phyloP scores from a whole-genome alignment of 345 rosid genomes.

The Aegle marmelos region DNA sequence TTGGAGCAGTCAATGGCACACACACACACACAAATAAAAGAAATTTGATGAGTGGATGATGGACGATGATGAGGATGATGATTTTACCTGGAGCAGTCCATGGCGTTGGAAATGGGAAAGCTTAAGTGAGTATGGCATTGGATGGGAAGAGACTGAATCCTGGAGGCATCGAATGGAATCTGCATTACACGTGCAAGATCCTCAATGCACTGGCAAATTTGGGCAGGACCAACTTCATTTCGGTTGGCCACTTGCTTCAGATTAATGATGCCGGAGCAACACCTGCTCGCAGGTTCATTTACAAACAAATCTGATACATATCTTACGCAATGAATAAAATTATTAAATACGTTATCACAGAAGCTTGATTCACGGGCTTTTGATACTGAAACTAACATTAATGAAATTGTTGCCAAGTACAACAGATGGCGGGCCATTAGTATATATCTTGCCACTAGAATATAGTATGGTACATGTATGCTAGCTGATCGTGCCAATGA shows the following conservation, averaged over 20 bases:
- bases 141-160: slow-evolving; percentile 4
- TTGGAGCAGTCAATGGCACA: too few relatives aligned
- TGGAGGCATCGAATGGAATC: slow-evolving; percentile 7
- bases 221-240: neutral
- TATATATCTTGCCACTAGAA: too few relatives aligned
- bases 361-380: neutral
- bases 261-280: slow-evolving; percentile 13
- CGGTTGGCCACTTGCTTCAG: slow-evolving; percentile 16
- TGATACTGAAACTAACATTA: neutral
- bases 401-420: neutral
- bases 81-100: slow-evolving; percentile 44
- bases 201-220: slow-evolving; percentile 33
- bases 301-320: neutral
- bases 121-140: slow-evolving; percentile 21
- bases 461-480: neutral
- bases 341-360: neutral
- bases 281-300: neutral
- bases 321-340: neutral
- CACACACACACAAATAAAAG: too few relatives aligned
- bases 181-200: slow-evolving; percentile 21
- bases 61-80: too few relatives aligned
- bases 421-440: neutral
- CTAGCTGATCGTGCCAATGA: neutral
- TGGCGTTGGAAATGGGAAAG: slow-evolving; percentile 33
- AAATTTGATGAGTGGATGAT: too few relatives aligned